Evolutionary conservation across 441 rosid genomes (phyloP).

Genomic region (Biscutella laevigata): DNA sequence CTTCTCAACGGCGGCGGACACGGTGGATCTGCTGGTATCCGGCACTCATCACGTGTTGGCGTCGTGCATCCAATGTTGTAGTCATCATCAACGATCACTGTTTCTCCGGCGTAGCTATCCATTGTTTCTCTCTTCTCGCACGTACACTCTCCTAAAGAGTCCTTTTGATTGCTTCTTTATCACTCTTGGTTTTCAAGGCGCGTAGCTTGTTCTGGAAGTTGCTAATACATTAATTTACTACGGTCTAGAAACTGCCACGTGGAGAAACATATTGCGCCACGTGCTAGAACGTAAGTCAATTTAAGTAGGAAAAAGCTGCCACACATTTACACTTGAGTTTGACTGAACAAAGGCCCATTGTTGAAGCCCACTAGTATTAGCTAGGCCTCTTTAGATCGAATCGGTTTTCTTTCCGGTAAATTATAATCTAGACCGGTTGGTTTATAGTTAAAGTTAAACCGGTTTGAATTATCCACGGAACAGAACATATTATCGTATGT

Average conservation of each 20-base stretch:
- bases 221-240: background rate
- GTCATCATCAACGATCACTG: constrained; percentile 12
- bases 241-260: constrained; percentile 14
- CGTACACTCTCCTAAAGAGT: background rate
- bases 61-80: constrained; percentile 42
- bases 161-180: constrained; percentile 8
- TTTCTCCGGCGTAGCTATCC: constrained; percentile 7
- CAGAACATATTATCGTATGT: constrained; percentile 9
- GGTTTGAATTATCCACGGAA: constrained; percentile 6
- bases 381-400: background rate
- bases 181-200: constrained; percentile 1
- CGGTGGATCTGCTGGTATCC: constrained; percentile 32
- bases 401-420: too few species aligned
- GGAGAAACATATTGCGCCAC: constrained; percentile 5
- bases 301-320: constrained; percentile 16
- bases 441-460: background rate
- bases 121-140: background rate
- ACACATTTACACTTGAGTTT: constrained; percentile 11
- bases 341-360: constrained; percentile 3
- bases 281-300: constrained; percentile 8
- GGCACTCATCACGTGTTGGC: constrained; percentile 37
- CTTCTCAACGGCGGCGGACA: constrained; percentile 54
- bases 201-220: constrained; percentile 30
- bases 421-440: constrained; percentile 4
- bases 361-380: background rate